phyloP scores from a whole-genome alignment of 1,284 basidiomycete genomes.

The Cutaneotrichosporon curvatum region DNA sequence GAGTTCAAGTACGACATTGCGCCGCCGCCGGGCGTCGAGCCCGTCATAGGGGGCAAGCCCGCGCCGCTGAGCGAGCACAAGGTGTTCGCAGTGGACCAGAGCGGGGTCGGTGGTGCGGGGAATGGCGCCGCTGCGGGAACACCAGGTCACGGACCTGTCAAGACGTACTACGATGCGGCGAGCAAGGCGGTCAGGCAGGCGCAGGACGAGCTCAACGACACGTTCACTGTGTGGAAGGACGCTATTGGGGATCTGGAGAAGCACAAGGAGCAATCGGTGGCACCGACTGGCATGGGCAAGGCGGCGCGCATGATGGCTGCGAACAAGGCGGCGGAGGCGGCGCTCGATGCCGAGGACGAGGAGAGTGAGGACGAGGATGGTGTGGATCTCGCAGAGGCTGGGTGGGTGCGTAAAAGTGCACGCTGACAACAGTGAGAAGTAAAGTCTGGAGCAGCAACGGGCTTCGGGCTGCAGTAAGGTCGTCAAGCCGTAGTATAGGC shows the following conservation, averaged over 20 bases:
- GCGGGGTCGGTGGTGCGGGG: neutral
- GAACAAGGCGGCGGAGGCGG: slow-evolving; percentile 13
- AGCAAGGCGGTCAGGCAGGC: slow-evolving; percentile 16
- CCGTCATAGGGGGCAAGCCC: neutral
- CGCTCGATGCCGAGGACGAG: slow-evolving; percentile 5
- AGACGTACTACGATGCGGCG: slow-evolving; percentile 16
- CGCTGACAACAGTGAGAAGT: neutral
- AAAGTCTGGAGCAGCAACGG: neutral
- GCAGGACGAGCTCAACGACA: slow-evolving; percentile 24
- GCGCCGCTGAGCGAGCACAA: slow-evolving; percentile 14
- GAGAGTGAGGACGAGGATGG: slow-evolving; percentile 7
- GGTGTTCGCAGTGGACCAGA: neutral
- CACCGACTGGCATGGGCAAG: slow-evolving; percentile 22
- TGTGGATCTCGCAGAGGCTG: slow-evolving; percentile 2
- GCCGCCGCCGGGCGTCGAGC: slow-evolving; percentile 15
- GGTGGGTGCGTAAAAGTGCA: neutral
- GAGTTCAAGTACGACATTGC: slow-evolving; percentile 18
- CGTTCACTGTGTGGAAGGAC: slow-evolving; percentile 34
- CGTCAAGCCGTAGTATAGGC: no score
- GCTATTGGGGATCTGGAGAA: slow-evolving; percentile 32
- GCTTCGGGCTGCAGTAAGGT: no score
- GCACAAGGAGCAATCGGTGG: slow-evolving; percentile 24
- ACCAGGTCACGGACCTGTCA: no score
- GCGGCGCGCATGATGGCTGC: slow-evolving; percentile 25
- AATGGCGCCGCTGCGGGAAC: neutral